Conservation (phyloP, 768 basidiomycete genomes). For the Gymnopilus junonius region DNA sequence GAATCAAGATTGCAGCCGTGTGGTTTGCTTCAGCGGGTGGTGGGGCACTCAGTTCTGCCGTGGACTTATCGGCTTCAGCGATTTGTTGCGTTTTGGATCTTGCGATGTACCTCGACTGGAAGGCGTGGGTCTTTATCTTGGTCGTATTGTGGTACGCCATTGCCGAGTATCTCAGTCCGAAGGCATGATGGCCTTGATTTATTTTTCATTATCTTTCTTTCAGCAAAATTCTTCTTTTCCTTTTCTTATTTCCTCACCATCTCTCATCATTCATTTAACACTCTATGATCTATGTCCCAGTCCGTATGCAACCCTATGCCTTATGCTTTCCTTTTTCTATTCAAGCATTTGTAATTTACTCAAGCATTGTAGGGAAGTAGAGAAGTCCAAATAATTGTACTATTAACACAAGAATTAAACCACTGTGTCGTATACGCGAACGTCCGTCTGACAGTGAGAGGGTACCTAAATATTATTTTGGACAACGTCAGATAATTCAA, state of each 20-base stretch:
- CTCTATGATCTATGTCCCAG: slow-evolving; percentile 10
- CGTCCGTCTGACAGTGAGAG: too few relatives aligned
- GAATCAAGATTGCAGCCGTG: background rate
- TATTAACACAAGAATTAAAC: background rate
- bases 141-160: background rate
- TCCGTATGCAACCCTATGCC: too few relatives aligned
- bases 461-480: too few relatives aligned
- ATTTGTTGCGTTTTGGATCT: background rate
- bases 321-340: background rate
- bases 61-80: too few relatives aligned
- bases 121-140: background rate
- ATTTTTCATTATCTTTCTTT: background rate
- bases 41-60: too few relatives aligned
- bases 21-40: background rate
- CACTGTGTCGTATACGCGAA: too few relatives aligned
- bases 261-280: background rate
- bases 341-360: slow-evolving; percentile 1
- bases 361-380: background rate
- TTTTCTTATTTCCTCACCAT: background rate
- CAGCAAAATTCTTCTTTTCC: background rate
- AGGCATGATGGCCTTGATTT: background rate
- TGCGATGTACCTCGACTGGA: background rate
- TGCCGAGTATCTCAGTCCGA: background rate
- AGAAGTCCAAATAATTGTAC: background rate
- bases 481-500: too few relatives aligned